Percentiles rank a stretch among this genome's conserved stretches.
Conservation (phyloP, 345 rosid species). For the Populus nigra region DNA sequence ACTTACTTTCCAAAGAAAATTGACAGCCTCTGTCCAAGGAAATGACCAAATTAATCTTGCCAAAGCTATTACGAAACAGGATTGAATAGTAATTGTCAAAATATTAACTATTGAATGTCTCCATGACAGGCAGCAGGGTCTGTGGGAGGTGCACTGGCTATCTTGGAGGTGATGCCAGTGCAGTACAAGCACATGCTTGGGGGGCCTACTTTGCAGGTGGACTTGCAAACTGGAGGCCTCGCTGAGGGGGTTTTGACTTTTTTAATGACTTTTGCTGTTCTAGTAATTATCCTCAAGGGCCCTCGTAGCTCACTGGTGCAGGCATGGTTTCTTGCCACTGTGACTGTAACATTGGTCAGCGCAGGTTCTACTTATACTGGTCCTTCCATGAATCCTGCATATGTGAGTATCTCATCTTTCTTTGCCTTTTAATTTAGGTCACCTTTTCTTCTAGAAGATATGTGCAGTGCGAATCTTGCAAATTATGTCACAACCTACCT, state of each 20-base stretch:
- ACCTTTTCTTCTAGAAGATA: neutral
- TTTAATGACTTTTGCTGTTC: conserved; percentile 60
- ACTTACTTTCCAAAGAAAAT: neutral
- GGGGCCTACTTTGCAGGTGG: conserved; percentile 67
- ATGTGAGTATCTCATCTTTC: conserved; percentile 54
- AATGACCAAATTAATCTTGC: neutral
- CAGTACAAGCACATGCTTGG: conserved; percentile 69
- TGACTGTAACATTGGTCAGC: conserved; percentile 58
- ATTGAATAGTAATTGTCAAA: neutral
- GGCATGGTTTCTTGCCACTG: conserved; percentile 64
- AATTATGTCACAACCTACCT: neutral
- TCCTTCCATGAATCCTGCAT: conserved; percentile 98
- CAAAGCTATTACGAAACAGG: neutral
- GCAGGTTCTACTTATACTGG: conserved; percentile 69
- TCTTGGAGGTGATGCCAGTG: conserved; percentile 69
- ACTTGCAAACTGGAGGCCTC: conserved; percentile 77
- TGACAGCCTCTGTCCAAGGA: neutral
- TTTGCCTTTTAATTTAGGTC: neutral
- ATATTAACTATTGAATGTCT: neutral
- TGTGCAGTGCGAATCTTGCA: neutral
- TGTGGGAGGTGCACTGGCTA: conserved; percentile 80
- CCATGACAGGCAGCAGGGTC: conserved; percentile 82
- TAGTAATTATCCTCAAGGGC: conserved; percentile 69
- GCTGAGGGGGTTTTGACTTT: conserved; percentile 88
- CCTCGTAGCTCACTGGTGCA: conserved; percentile 50